Conservation (phyloP, 2,329 filamentous ascomycete species). For the Ophiocordyceps camponoti-floridani region DNA sequence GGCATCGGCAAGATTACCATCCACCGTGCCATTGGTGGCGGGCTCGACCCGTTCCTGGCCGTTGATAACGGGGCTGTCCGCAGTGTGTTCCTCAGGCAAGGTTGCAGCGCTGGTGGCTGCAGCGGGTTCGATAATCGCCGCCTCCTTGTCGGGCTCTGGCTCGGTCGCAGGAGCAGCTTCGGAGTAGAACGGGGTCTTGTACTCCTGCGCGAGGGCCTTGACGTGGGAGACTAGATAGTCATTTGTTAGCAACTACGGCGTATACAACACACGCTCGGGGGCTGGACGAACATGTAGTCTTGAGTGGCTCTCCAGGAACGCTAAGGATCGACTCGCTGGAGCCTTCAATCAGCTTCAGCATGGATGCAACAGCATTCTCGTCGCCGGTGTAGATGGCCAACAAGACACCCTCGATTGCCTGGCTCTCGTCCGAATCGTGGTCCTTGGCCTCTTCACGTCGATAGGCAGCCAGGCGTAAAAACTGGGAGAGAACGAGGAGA, state of each 20-base stretch:
- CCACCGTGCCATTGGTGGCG: conserved; percentile 14
- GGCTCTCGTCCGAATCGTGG: conserved; percentile 50
- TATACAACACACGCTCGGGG: neutral
- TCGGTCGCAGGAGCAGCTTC: conserved; percentile 15
- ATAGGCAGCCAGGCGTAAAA: conserved; percentile 62
- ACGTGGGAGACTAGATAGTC: conserved; percentile 17
- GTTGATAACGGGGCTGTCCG: conserved; percentile 21
- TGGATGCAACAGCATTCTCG: conserved; percentile 52
- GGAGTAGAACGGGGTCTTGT: conserved; percentile 24
- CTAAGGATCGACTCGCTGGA: conserved; percentile 47
- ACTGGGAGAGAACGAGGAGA: conserved; percentile 58
- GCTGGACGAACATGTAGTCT: conserved; percentile 50
- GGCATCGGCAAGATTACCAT: conserved; percentile 22
- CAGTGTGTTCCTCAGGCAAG: conserved; percentile 35
- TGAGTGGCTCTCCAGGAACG: conserved; percentile 44
- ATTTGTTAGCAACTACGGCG: conserved; percentile 5
- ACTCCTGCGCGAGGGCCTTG: conserved; percentile 29
- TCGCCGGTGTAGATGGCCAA: conserved; percentile 66
- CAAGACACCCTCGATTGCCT: conserved; percentile 65
- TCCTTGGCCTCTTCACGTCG: conserved; percentile 53
- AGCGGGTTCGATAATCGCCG: conserved; percentile 41
- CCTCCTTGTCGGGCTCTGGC: conserved; percentile 14
- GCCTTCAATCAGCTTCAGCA: conserved; percentile 61
- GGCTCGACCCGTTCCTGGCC: conserved; percentile 20
- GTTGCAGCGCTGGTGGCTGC: conserved; percentile 48